Evolutionary conservation across 2,329 filamentous ascomycete genomes (phyloP), one percentile per base, ranked within the genome.

Genomic region (Byssothecium circinans): DNA sequence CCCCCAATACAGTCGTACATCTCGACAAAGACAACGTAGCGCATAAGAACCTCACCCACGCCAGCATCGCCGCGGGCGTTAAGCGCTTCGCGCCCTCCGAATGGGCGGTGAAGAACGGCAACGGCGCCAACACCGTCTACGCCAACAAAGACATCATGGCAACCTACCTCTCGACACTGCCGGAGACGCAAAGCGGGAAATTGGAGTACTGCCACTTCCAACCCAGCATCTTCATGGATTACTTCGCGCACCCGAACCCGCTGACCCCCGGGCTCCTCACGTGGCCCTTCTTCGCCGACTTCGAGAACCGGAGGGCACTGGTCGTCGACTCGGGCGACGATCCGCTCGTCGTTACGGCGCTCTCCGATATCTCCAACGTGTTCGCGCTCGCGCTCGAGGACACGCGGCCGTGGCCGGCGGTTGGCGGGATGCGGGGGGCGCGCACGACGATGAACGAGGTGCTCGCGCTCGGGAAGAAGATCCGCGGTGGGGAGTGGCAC

Each of bases 131-230:
- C 1, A 79, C 75, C n/a, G n/a, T n/a, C 67, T 84, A 78, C 59
- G 58, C 62, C 0, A 75, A 74, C 45, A 86, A 86, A 54, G 68
- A 69, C n/a, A 61, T 66, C 3, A 74, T 78, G 6, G 73, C 75
- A 2, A 57, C 73, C 14, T 83, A 84, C 57, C 70, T 85, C 0
- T 53, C 68, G 18, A 62, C 78, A 14, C 50, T 84, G 3, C 83
- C 83, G 53, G 70, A 72, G 32, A 65, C 76, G 11, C 23, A 22
- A 8, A 12, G 8, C 19, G 73, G 75, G 41, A 76, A 75, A 14
- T 67, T 84, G 5, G 79, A 84, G 49, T 84, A 84, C 60, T 76
- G 69, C 0, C 66, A 82, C 0, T 83, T 84, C 54, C 79, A 82
- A 30, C 78, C 78, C 0, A 80, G 78, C 0, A 54, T 81, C 1